Base-by-base conservation (phyloP, 1,284 basidiomycete genomes). In the Grifola frondosa region DNA sequence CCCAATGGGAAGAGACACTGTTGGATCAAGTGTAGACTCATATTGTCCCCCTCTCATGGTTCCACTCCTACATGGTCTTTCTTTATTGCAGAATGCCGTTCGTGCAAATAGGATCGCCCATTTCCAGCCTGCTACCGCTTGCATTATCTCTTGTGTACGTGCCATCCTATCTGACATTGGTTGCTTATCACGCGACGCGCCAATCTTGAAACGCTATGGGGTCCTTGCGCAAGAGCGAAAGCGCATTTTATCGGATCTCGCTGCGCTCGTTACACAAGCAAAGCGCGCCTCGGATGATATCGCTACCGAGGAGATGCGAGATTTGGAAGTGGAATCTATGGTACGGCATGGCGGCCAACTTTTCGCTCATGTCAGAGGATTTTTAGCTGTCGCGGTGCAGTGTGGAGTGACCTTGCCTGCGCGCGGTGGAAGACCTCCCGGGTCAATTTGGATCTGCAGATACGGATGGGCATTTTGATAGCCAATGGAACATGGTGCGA, bases 71-170 rank as follows among this genome's bases (percentile, higher is more conserved):
- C 91, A 95, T 53, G 89, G 89, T 13, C 75, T 97, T 30, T 85
- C 88, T 5, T 73, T 97, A 17, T 76, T 98, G 17, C 88, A 94
- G 58, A 87, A 80, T 40, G 90, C 94, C 1, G 91, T 94, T 15
- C 77, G 81, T 17, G 74, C 81, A 21, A 83, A 84, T 52, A 81
- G 90, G 22, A 68, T 82, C n/a, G 68, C 82, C 1, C 91, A 94
- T 65, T 94, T 89, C 57, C 85, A 88, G 58, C 87, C 88, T 15
- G 84, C 87, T 3, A 86, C 88, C 2, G 87, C 87, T 6, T 94
- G 87, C 60, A 89, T 98, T 53, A 96, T 99, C 56, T 94, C 92
- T 4, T 91, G 91, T 41, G 92, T 99, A 28, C 88, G 96, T n/a
- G 81, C 86, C 19, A 84, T 96, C 13, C 77, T 99, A 30, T 81